Percentiles rank a stretch among this genome's conserved stretches.
phyloP scores from a whole-genome alignment of 225 moss, liverwort and hornwort species.

The Anthoceros angustus region DNA sequence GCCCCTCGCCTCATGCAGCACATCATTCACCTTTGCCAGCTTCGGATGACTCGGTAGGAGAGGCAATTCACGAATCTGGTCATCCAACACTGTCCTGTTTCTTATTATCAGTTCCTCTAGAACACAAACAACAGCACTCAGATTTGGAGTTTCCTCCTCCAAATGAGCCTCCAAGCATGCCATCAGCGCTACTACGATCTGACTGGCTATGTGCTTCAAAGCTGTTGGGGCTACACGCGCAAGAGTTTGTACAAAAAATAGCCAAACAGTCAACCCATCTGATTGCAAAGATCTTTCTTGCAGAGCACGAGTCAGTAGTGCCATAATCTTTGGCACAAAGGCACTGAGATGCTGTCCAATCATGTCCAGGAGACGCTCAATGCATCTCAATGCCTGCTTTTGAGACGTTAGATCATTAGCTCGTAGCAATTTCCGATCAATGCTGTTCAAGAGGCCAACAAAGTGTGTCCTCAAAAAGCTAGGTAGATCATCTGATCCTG shows the following conservation, averaged over 20 bases:
- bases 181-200: slow-evolving; percentile 86
- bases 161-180: slow-evolving; percentile 81
- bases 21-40: slow-evolving; percentile 61
- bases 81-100: slow-evolving; percentile 54
- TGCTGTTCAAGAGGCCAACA: slow-evolving; percentile 82
- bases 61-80: slow-evolving; percentile 81
- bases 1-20: slow-evolving; percentile 82
- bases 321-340: slow-evolving; percentile 98
- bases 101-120: slow-evolving; percentile 83
- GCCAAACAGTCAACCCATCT: slow-evolving; percentile 85
- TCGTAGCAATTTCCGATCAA: slow-evolving; percentile 74
- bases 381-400: slow-evolving; percentile 83
- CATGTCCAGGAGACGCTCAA: slow-evolving; percentile 78
- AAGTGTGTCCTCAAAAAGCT: slow-evolving; percentile 76
- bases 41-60: slow-evolving; percentile 78
- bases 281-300: slow-evolving; percentile 61
- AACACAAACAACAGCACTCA: slow-evolving; percentile 65
- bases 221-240: slow-evolving; percentile 71
- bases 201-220: slow-evolving; percentile 86
- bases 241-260: slow-evolving; percentile 80
- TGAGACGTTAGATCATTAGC: slow-evolving; percentile 54
- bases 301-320: slow-evolving; percentile 77
- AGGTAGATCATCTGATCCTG: slow-evolving; percentile 92
- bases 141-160: slow-evolving; percentile 39
- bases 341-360: slow-evolving; percentile 77